A percentile compares a stretch with the other conserved stretches of the same genome.
Conservation (phyloP, 2,329 filamentous ascomycete species). For the Talaromyces funiculosus region DNA sequence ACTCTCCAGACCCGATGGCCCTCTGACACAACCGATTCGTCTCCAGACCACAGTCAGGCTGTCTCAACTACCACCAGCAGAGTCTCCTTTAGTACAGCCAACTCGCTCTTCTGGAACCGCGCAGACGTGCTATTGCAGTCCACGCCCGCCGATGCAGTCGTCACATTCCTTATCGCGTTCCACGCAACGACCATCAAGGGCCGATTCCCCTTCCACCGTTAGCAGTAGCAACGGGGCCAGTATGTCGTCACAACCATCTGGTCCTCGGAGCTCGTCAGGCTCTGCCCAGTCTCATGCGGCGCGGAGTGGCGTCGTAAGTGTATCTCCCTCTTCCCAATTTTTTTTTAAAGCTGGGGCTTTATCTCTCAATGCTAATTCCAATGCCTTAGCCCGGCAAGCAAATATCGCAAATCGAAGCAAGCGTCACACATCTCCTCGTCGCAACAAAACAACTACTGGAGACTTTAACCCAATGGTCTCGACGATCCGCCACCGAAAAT, state of each 20-base stretch:
- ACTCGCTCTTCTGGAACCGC: background rate
- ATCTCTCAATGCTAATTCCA: constrained; percentile 2
- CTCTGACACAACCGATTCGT: background rate
- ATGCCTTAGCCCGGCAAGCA: constrained; percentile 58
- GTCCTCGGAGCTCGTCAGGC: constrained; percentile 59
- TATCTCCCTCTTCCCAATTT: background rate
- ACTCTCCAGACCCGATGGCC: background rate
- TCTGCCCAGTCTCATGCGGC: constrained; percentile 57
- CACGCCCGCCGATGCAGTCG: constrained; percentile 17
- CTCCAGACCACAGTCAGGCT: background rate
- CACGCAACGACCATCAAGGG: constrained; percentile 58
- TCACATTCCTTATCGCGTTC: constrained; percentile 29
- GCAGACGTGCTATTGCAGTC: background rate
- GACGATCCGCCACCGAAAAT: constrained; percentile 81
- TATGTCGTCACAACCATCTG: constrained; percentile 53
- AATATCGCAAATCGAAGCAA: constrained; percentile 97
- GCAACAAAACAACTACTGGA: constrained; percentile 97
- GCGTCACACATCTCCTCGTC: constrained; percentile 93
- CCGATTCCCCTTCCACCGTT: constrained; percentile 44
- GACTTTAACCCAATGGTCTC: constrained; percentile 96
- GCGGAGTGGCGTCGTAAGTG: constrained; percentile 56
- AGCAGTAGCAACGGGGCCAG: constrained; percentile 43
- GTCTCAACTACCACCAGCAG: background rate
- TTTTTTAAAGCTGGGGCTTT: background rate
- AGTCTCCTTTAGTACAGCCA: background rate